Evolutionary conservation across 768 basidiomycete genomes (phyloP).

Genomic region (Paxillus rubicundulus): DNA sequence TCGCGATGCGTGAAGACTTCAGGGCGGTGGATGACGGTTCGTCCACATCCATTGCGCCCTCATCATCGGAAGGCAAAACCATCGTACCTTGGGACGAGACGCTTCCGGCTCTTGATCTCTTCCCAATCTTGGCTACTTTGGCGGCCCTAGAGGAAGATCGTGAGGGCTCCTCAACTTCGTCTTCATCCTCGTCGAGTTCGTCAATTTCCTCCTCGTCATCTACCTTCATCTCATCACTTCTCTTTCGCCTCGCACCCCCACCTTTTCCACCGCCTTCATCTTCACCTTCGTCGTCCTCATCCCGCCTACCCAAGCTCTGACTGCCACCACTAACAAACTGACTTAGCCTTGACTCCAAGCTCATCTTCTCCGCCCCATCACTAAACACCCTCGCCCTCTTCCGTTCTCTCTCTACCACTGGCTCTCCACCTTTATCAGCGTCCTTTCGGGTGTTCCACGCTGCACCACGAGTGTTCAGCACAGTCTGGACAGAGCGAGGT

Average conservation of each 20-base stretch:
- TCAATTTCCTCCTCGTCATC: slow-evolving; percentile 16
- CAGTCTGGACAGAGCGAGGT: slow-evolving; percentile 35
- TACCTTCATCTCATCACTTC: slow-evolving; percentile 7
- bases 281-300: slow-evolving; percentile 15
- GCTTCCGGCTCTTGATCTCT: slow-evolving; percentile 12
- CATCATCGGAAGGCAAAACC: slow-evolving; percentile 23
- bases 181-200: slow-evolving; percentile 9
- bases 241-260: background rate
- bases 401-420: slow-evolving; percentile 20
- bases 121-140: slow-evolving; percentile 8
- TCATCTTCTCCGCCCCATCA: slow-evolving; percentile 26
- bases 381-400: slow-evolving; percentile 37
- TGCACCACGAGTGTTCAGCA: slow-evolving; percentile 51
- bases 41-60: slow-evolving; percentile 27
- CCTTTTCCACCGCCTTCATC: slow-evolving; percentile 6
- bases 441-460: slow-evolving; percentile 42
- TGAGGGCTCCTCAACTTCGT: background rate
- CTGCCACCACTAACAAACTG: slow-evolving; percentile 55
- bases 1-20: slow-evolving; percentile 3
- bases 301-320: slow-evolving; percentile 15
- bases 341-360: slow-evolving; percentile 46
- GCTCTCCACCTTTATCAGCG: slow-evolving; percentile 10
- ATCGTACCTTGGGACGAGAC: slow-evolving; percentile 20
- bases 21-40: slow-evolving; percentile 17
- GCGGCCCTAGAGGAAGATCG: slow-evolving; percentile 11